Evolutionary conservation across 129 eudicot genomes (phyloP), one percentile per base, ranked within the genome.

Genomic region (Kitagawia praeruptora): DNA sequence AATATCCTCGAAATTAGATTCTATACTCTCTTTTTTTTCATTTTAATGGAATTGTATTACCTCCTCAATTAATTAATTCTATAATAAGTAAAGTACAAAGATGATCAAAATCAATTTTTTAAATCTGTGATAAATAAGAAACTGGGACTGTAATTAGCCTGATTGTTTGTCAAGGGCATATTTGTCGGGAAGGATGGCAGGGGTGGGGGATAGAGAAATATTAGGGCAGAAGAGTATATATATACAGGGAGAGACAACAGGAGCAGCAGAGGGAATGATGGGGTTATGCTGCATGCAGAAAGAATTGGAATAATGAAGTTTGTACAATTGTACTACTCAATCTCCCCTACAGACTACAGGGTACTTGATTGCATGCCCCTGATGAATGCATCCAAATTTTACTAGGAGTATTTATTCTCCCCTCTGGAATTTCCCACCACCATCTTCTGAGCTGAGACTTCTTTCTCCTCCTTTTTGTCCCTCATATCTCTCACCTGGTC

Each of bases 211-310:
- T 14, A 14, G 64, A 28, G 75, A 48, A 4, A 31, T 7, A 75
- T 21, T 0, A 31, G 54, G 14, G 49, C 49, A 51, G 78, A 15
- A 37, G 54, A 28, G 77, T 53, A 74, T 51, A 40, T 8, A 61
- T n/a, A 61, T n/a, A 61, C 37, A 61, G 34, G 18, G 23, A 10
- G 75, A 40, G 31, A 40, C 27, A 19, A 48, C 25, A 42, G 45
- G 44, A 71, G 48, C n/a, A 34, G 49, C 75, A 71, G 41, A 75
- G 41, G 78, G 78, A 75, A 75, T 75, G 78, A 75, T 75, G 78
- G 64, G 39, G 49, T 46, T 75, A 40, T 51, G 31, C 67, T 75
- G 78, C 78, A 75, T 38, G 28, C 45, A 39, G 45, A 40, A 61
- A 61, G 69, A 61, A 61, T 54, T 61, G 15, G 69, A 61, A 61